These are phyloP conservation scores for Gamsiella multidivaricata DNA, from an alignment of 192 early-diverging fungal genomes.

Conservation along the genomic window DNA sequence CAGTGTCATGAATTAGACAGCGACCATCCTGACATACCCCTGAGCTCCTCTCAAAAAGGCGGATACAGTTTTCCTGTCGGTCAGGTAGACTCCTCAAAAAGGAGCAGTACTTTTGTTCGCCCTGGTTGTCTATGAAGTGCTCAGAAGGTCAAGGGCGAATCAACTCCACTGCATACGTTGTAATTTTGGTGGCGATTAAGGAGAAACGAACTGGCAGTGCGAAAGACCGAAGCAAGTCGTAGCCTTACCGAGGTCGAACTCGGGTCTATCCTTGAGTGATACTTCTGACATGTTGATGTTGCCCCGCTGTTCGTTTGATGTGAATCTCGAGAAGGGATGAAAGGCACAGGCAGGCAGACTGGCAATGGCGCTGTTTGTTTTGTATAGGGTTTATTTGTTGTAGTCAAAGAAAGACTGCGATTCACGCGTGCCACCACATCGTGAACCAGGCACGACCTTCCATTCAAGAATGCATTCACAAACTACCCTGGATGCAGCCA, in stretches of 20 bases:
- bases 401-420: too few relatives aligned
- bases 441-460: too few relatives aligned
- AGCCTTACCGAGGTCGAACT: conserved; percentile 59
- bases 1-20: too few relatives aligned
- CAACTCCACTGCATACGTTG: too few relatives aligned
- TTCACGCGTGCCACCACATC: too few relatives aligned
- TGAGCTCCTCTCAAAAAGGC: conserved; percentile 77
- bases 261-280: conserved; percentile 60
- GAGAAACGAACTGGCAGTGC: background rate
- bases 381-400: too few relatives aligned
- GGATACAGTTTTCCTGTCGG: conserved; percentile 67
- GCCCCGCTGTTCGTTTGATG: too few relatives aligned
- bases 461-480: too few relatives aligned
- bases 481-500: background rate
- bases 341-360: background rate
- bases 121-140: conserved; percentile 49
- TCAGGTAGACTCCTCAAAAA: conserved; percentile 69
- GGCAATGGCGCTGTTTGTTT: too few relatives aligned
- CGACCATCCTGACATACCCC: conserved; percentile 59
- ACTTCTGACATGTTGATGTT: conserved; percentile 34
- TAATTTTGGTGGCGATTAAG: conserved; percentile 2
- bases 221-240: too few relatives aligned
- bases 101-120: conserved; percentile 55
- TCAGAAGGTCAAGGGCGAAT: background rate
- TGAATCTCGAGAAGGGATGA: background rate